Evolutionary conservation across 164 flowering plant species (phyloP), one percentile per base, ranked within the genome.

Genomic region (Vitis rotundifolia): DNA sequence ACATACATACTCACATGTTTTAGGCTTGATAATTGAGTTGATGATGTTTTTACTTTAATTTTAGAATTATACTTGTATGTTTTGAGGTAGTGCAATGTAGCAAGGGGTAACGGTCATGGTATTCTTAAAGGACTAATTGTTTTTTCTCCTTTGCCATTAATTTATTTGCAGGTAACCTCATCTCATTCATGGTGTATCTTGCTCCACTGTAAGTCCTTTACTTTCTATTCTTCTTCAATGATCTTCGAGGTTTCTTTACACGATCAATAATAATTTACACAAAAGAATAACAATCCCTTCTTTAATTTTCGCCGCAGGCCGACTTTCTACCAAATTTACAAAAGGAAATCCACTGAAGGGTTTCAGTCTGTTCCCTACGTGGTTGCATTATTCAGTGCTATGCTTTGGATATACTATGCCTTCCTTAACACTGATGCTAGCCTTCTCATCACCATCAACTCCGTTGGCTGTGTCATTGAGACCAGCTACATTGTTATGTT

Each of bases 401-500:
- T 85, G 87, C 80, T 88, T n/a, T 85, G 86, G 87, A 57, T 88
- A 9, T 86, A 80, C 73, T 88, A 88, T 61, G 88, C 90, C 9
- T 26, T 81, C 12, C 59, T 84, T 31, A 81, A 85, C 56, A 63
- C 68, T 1, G 67, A 81, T 55, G 79, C 80, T 2, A 57, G 55
- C 15, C 79, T 87, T 51, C 77, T 89, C 53, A 80, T 85, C 77
- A 78, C 89, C 61, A 83, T 89, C 74, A 88, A 88, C 76, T 54
- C 83, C 18, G 58, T 88, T 44, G 87, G 88, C 16, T 73, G 79
- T 52, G 26, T 85, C 47, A 73, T 87, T 0, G 82, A 88, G 78
- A 66, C 75, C 3, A 12, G 37, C 64, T 82, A 82, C 72, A 68
- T 82, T 68, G 49, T 16, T 53, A 37, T 68, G 0, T 82, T 73